Base-by-base conservation (phyloP, 441 rosid species). In the Croton laevigatus region DNA sequence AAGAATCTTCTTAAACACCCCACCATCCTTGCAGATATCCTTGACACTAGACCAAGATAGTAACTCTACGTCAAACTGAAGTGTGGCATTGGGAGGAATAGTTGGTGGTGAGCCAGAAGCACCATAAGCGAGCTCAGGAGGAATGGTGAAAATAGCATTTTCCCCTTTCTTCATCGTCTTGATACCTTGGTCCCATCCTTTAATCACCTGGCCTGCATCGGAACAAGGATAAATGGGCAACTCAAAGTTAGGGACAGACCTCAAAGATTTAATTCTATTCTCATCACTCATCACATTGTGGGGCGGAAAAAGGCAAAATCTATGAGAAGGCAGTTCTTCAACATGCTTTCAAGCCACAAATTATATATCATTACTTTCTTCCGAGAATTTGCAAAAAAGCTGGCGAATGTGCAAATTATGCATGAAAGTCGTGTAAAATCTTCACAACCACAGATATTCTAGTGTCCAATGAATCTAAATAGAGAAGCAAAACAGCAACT, bases 131-230 rank as follows among this genome's bases (percentile, higher is more conserved):
- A 94, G 78, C 71, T 87, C 89, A 3, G 95, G 59, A 71, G 98
- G 94, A 76, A 90, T 90, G 65, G 98, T 91, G 71, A 91, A 89
- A 8, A 89, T 70, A 48, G 97, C 91, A 76, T 90, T 90, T 78
- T 94, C 98, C 3, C 93, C 91, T 68, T 90, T 94, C 86, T 91
- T 94, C 97, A 94, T 94, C 23, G 96, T 94, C 81, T 89, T 91
- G 68, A 94, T 87, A 63, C 98, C 98, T 60, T 71, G 82, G 74
- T 94, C 98, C 98, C 97, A 91, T 78, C 97, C 98, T 76, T 90
- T 94, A 44, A 94, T 94, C 75, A 94, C 97, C 75, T 88, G 91
- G 45, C 97, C 96, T 94, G 80, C 52, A 80, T 44, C 37, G 13
- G 53, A 45, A 40, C 11, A n/a, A 8, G 23, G 36, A 22, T 27